Conservation (phyloP, 495 filamentous ascomycete species). For the Neurospora sp. region DNA sequence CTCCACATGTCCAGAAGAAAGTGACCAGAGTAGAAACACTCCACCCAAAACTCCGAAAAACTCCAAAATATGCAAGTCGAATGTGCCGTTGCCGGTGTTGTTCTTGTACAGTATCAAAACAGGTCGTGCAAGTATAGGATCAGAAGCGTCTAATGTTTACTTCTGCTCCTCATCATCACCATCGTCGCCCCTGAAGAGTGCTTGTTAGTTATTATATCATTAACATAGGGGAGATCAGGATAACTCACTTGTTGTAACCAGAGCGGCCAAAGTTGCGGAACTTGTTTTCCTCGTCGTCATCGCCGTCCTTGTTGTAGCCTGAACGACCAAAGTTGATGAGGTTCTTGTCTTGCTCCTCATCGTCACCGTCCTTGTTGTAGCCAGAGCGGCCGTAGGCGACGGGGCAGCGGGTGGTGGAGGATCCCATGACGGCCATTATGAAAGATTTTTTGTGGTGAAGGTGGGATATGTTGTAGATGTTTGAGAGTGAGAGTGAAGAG, state of each 20-base stretch:
- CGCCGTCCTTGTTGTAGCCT: conserved; percentile 26
- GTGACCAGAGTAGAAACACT: not conserved
- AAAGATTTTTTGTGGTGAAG: conserved; percentile 8
- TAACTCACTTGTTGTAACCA: conserved; percentile 34
- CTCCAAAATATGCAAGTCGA: not conserved
- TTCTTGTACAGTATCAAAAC: not conserved
- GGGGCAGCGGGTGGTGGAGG: conserved; percentile 36
- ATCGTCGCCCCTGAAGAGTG: conserved; percentile 31
- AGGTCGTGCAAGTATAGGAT: not conserved
- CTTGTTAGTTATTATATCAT: conserved; percentile 28
- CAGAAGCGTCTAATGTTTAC: conserved; percentile 3
- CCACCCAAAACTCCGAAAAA: not conserved
- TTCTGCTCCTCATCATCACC: conserved; percentile 23
- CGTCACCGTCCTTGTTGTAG: conserved; percentile 32
- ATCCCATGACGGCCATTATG: conserved; percentile 33
- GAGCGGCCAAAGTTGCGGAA: conserved; percentile 30
- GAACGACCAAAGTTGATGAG: not conserved
- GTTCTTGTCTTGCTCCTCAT: not conserved
- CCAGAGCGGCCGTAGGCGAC: conserved; percentile 46
- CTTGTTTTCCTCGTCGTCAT: conserved; percentile 31
- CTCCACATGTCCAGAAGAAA: not conserved
- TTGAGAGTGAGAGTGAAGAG: not conserved
- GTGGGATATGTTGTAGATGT: conserved; percentile 3
- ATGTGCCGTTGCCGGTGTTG: not conserved
- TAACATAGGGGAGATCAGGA: too few relatives aligned